Evolutionary conservation across 345 rosid genomes (phyloP), one percentile per base, ranked within the genome.

Genomic region (Brassica napus): DNA sequence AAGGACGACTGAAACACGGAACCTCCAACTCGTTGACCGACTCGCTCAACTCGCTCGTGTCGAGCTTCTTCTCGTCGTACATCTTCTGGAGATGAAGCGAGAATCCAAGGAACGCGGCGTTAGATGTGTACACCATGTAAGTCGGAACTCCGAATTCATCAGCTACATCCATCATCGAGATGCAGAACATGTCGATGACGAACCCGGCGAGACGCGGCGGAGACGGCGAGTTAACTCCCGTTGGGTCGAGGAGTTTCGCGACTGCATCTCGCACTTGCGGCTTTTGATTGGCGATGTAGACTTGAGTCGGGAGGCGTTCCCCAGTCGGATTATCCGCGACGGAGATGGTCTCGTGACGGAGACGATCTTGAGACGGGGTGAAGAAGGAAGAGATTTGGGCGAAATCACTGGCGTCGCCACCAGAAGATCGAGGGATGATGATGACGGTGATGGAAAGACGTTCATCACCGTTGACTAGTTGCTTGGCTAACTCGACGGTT

Each of bases 271-370:
- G 15, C 18, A 52, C 57, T 52, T 52, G 57, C 1, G 57, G 18
- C 57, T 52, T 52, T 52, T 52, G 57, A n/a, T n/a, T 52, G 57
- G n/a, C 57, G 57, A 52, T 52, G 57, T 52, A 52, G 57, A 52
- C 21, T 52, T 52, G 57, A 52, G 57, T 52, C 8, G 57, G 57
- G 18, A 4, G 57, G 15, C 8, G 57, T 4, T 52, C 57, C 2
- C 18, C 57, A 8, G 57, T 52, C 1, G 18, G 57, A 14, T 47
- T 12, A 47, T 12, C 55, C 5, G 21, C 57, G 57, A 52, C 57
- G 57, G 57, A n/a, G 57, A 52, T 52, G 18, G 57, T 52, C 1
- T 14, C 21, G 57, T 52, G 8, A 52, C 57, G 57, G 57, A 52
- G 57, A n/a, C 57, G 57, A n/a, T 52, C 57, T n/a, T 52, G 59